phyloP scores from a whole-genome alignment of 2,329 filamentous ascomycete species.

The Curvularia verruculosa region DNA sequence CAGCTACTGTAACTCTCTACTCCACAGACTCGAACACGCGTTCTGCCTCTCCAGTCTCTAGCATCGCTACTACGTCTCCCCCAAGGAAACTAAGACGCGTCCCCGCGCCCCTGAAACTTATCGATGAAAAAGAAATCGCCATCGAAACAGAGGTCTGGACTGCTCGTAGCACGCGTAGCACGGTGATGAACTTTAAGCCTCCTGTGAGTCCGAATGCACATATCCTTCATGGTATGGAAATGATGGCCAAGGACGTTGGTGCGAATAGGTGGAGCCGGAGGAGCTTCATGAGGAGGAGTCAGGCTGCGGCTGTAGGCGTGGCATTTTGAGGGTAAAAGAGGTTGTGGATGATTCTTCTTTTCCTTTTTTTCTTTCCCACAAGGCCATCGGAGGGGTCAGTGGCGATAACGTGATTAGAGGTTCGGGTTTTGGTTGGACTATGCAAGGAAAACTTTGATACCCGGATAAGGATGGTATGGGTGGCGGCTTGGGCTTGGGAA shows the following conservation, averaged over 20 bases:
- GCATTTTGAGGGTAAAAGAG: constrained; percentile 32
- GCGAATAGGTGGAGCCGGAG: background rate
- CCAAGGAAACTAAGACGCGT: constrained; percentile 33
- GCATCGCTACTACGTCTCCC: constrained; percentile 12
- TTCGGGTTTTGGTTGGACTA: background rate
- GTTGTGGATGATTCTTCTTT: background rate
- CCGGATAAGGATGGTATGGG: background rate
- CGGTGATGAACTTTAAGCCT: constrained; percentile 30
- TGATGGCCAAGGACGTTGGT: constrained; percentile 28
- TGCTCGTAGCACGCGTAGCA: constrained; percentile 22
- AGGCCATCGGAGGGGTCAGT: background rate
- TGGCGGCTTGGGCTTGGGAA: background rate
- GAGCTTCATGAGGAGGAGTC: constrained; percentile 10
- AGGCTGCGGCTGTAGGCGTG: constrained; percentile 38
- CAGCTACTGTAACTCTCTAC: constrained; percentile 41
- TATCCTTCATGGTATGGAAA: constrained; percentile 42
- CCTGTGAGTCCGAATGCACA: constrained; percentile 36
- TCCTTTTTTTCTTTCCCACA: background rate
- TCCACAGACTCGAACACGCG: constrained; percentile 25
- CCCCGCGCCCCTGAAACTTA: constrained; percentile 35
- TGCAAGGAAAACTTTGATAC: background rate
- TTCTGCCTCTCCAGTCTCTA: background rate
- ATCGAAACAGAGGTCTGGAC: constrained; percentile 27
- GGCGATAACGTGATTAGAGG: background rate
- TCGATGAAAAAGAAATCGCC: constrained; percentile 33